Conservation (phyloP, 176 grass and related monocot species). For the Otatea glauca region DNA sequence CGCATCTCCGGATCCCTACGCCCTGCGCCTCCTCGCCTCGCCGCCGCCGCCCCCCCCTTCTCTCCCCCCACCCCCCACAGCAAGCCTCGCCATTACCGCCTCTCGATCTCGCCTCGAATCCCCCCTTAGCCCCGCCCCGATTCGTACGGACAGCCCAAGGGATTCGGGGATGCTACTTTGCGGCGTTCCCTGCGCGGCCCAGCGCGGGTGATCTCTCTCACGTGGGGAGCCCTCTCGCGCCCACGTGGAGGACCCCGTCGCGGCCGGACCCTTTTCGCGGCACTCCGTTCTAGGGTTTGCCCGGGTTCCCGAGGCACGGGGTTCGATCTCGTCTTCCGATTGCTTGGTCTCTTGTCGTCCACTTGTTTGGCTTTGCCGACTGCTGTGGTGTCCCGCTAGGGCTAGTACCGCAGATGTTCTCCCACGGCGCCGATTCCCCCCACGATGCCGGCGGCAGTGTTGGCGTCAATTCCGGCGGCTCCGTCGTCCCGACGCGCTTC, state of each 20-base stretch:
- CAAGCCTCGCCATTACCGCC: constrained; percentile 23
- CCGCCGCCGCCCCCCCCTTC: not conserved
- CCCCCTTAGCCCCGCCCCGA: not conserved
- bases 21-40: no score
- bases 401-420: constrained; percentile 59
- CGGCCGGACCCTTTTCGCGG: constrained; percentile 17
- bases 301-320: not conserved
- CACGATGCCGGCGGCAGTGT: constrained; percentile 47
- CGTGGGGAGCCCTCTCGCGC: constrained; percentile 61
- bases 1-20: constrained; percentile 65
- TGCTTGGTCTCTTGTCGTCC: not conserved
- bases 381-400: not conserved
- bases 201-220: constrained; percentile 61
- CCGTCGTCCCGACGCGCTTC: constrained; percentile 59
- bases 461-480: constrained; percentile 44
- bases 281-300: constrained; percentile 55
- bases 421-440: constrained; percentile 65
- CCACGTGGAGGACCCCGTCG: constrained; percentile 76
- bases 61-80: not conserved
- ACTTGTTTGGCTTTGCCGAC: not conserved
- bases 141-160: constrained; percentile 41
- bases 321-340: constrained; percentile 19
- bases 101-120: constrained; percentile 41
- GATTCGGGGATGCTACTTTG: constrained; percentile 30
- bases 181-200: not conserved